phyloP scores from a whole-genome alignment of 495 filamentous ascomycete genomes.

The Aspergillus mulundensis region DNA sequence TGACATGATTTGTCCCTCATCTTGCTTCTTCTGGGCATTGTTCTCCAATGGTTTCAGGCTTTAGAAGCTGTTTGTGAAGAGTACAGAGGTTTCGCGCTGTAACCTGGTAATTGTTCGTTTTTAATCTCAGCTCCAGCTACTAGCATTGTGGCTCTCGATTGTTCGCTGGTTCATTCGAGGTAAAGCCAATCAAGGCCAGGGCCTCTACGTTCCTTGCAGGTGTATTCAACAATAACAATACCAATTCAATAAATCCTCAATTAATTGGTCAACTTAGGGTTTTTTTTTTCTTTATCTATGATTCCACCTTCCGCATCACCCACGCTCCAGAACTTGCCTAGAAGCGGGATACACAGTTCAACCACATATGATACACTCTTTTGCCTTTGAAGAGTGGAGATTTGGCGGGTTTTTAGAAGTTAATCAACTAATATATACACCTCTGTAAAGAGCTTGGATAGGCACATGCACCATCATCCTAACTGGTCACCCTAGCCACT shows the following conservation, averaged over 20 bases:
- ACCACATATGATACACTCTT: too few species aligned
- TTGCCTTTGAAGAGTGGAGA: too few species aligned
- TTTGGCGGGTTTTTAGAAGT: too few species aligned
- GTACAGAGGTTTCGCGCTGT: conserved; percentile 21
- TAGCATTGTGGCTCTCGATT: background rate
- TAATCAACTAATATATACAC: too few species aligned
- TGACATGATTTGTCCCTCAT: conserved; percentile 7
- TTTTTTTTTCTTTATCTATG: too few species aligned
- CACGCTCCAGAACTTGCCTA: too few species aligned
- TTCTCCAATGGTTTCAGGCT: conserved; percentile 17
- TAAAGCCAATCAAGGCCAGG: background rate
- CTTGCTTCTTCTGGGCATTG: conserved; percentile 16
- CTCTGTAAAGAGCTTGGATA: too few species aligned
- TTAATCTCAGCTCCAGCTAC: background rate
- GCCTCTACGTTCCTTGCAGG: conserved; percentile 6
- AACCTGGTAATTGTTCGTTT: conserved; percentile 13
- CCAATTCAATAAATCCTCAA: background rate
- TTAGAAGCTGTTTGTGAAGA: conserved; percentile 31
- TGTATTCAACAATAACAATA: background rate
- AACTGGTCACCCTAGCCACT: too few species aligned
- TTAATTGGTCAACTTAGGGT: too few species aligned
- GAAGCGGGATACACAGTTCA: too few species aligned
- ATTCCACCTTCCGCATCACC: too few species aligned
- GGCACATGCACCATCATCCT: too few species aligned
- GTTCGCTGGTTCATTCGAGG: conserved; percentile 3